Evolutionary conservation across 148 eudicot genomes (phyloP).

Genomic region (Amaranthus palmeri): DNA sequence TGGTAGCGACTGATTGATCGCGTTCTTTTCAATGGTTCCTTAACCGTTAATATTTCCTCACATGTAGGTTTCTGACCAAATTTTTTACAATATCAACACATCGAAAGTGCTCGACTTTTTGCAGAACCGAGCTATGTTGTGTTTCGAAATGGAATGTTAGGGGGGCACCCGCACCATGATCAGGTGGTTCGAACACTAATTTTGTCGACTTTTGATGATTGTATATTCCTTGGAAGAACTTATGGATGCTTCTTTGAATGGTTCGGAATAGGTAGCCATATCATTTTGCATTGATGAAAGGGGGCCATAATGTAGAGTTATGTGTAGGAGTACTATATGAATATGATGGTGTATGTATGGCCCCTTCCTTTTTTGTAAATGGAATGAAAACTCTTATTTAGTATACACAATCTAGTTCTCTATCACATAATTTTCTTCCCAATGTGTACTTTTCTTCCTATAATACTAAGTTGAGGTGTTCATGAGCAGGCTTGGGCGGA

Average conservation of each 20-base stretch:
- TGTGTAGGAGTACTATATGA: background rate
- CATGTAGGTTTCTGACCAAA: slow-evolving; percentile 20
- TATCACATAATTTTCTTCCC: background rate
- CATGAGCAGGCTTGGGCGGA: too few species aligned
- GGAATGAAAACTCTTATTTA: slow-evolving; percentile 1
- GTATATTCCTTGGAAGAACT: slow-evolving; percentile 3
- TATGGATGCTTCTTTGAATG: background rate
- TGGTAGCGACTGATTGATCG: too few species aligned
- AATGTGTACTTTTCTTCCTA: background rate
- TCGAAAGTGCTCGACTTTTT: background rate
- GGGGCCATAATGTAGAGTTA: slow-evolving; percentile 3
- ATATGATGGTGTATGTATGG: background rate
- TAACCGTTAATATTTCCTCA: background rate
- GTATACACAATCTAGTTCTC: slow-evolving; percentile 2
- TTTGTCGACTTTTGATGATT: slow-evolving; percentile 13
- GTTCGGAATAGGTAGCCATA: background rate
- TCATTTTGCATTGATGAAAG: background rate
- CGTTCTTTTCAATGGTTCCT: background rate
- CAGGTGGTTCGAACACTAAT: slow-evolving; percentile 10
- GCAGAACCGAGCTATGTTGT: background rate
- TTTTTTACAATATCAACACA: slow-evolving; percentile 9
- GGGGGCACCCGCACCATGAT: background rate
- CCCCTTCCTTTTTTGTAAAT: slow-evolving; percentile 14
- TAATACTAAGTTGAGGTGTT: background rate
- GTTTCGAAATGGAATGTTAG: background rate